These are phyloP conservation scores for Verticillium zaregamsianum DNA, from an alignment of 2,329 filamentous ascomycete genomes.

Conservation along the genomic window DNA sequence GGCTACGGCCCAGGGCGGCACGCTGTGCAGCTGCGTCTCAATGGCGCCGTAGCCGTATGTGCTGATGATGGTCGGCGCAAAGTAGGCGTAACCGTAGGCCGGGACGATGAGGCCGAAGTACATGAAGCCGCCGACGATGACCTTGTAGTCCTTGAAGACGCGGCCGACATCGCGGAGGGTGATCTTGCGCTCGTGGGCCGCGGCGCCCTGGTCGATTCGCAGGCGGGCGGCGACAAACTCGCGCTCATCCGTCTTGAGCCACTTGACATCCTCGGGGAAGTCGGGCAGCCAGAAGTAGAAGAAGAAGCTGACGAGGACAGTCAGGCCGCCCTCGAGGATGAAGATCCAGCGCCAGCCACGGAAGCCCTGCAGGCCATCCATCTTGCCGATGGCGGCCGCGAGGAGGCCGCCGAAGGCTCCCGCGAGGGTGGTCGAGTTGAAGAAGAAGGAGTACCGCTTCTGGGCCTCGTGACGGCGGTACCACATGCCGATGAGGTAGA, in stretches of 20 bases:
- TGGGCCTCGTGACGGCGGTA: slow-evolving; percentile 86
- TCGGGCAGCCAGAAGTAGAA: slow-evolving; percentile 69
- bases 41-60: slow-evolving; percentile 60
- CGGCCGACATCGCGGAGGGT: slow-evolving; percentile 53
- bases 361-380: slow-evolving; percentile 68
- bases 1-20: slow-evolving; percentile 60
- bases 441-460: slow-evolving; percentile 91
- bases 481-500: slow-evolving; percentile 82
- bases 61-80: slow-evolving; percentile 67
- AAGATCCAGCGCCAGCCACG: slow-evolving; percentile 79
- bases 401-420: slow-evolving; percentile 18
- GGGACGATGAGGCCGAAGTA: slow-evolving; percentile 78
- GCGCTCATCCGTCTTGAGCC: slow-evolving; percentile 68
- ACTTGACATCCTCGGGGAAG: slow-evolving; percentile 71
- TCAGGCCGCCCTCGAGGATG: slow-evolving; percentile 68
- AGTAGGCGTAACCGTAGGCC: slow-evolving; percentile 75
- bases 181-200: slow-evolving; percentile 58
- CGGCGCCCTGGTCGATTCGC: slow-evolving; percentile 63
- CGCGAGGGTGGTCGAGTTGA: slow-evolving; percentile 64
- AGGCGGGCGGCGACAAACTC: slow-evolving; percentile 63
- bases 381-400: slow-evolving; percentile 53
- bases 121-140: slow-evolving; percentile 73
- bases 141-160: slow-evolving; percentile 70
- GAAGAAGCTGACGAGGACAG: slow-evolving; percentile 54
- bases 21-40: slow-evolving; percentile 53